Conservation (phyloP, 2,329 filamentous ascomycete genomes). For the Stemphylium beticola region DNA sequence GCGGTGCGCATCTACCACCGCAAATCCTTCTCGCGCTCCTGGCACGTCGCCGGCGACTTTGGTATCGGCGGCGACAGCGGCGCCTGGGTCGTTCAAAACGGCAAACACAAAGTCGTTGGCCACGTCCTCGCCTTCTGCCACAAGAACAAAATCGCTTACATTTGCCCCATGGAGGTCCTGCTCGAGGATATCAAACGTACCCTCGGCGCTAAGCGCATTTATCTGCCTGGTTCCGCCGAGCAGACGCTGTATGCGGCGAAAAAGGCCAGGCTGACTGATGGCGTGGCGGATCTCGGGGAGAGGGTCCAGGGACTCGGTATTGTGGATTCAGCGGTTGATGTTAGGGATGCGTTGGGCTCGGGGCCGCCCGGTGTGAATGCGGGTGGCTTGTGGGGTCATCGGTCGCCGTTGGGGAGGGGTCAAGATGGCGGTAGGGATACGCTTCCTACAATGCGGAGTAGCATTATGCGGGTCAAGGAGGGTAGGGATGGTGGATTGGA, state of each 20-base stretch:
- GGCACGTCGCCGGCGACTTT: slow-evolving; percentile 66
- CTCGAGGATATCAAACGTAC: slow-evolving; percentile 84
- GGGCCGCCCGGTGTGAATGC: neutral
- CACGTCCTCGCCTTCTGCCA: slow-evolving; percentile 90
- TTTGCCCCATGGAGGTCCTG: slow-evolving; percentile 92
- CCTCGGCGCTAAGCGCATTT: slow-evolving; percentile 72
- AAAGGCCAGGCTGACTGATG: slow-evolving; percentile 12
- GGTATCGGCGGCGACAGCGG: slow-evolving; percentile 87
- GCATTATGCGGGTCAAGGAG: neutral
- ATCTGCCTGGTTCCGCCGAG: slow-evolving; percentile 66
- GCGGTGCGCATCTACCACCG: slow-evolving; percentile 89
- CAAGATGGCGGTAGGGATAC: neutral
- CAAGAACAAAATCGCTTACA: slow-evolving; percentile 82
- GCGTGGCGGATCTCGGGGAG: slow-evolving; percentile 31
- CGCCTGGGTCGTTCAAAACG: slow-evolving; percentile 87
- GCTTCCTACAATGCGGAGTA: neutral
- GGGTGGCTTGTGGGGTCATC: neutral
- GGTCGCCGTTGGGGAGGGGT: neutral
- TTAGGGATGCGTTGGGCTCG: slow-evolving; percentile 6
- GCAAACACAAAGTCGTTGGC: slow-evolving; percentile 79
- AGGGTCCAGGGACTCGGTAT: slow-evolving; percentile 41
- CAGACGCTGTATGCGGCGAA: slow-evolving; percentile 25
- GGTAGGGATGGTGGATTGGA: slow-evolving; percentile 21
- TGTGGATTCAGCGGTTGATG: slow-evolving; percentile 35
- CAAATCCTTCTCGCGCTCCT: slow-evolving; percentile 76